Conservation (phyloP, 1,139 yeast species). For the Scheffersomyces lignicola region DNA sequence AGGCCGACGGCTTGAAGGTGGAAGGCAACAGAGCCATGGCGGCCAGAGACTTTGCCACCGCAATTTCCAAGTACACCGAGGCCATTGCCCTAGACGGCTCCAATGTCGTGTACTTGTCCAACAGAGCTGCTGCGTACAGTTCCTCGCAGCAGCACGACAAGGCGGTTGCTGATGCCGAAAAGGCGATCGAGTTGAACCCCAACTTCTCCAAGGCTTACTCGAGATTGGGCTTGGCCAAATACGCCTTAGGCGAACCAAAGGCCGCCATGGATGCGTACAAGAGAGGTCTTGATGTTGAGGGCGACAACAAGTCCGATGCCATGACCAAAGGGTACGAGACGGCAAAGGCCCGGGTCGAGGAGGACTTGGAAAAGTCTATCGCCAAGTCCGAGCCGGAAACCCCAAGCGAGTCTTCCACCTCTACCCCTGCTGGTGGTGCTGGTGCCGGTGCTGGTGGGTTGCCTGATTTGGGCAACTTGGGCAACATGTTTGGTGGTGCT, state of each 20-base stretch:
- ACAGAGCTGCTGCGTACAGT: constrained; percentile 96
- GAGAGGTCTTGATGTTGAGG: constrained; percentile 84
- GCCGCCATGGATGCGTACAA: constrained; percentile 90
- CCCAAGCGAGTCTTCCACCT: constrained; percentile 16
- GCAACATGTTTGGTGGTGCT: constrained; percentile 62
- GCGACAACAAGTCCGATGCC: constrained; percentile 79
- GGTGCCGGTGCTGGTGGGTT: constrained; percentile 61
- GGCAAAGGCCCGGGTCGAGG: constrained; percentile 82
- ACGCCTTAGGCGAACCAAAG: constrained; percentile 85
- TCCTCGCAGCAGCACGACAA: constrained; percentile 70
- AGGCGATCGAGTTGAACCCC: constrained; percentile 78
- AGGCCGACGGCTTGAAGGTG: constrained; percentile 80
- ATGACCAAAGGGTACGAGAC: constrained; percentile 94
- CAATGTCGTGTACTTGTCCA: constrained; percentile 84
- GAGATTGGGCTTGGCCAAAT: constrained; percentile 89
- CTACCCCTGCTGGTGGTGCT: constrained; percentile 25
- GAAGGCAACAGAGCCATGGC: constrained; percentile 95
- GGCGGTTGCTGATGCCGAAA: constrained; percentile 82
- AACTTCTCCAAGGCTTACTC: constrained; percentile 90
- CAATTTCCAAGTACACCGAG: constrained; percentile 73
- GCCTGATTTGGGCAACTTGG: constrained; percentile 55
- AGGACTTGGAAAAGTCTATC: constrained; percentile 56
- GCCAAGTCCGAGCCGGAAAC: constrained; percentile 20
- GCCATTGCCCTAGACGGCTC: constrained; percentile 74
- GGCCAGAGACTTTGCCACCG: constrained; percentile 64